Base-by-base conservation (phyloP, 2,329 filamentous ascomycete genomes). In the Monilinia fructigena region DNA sequence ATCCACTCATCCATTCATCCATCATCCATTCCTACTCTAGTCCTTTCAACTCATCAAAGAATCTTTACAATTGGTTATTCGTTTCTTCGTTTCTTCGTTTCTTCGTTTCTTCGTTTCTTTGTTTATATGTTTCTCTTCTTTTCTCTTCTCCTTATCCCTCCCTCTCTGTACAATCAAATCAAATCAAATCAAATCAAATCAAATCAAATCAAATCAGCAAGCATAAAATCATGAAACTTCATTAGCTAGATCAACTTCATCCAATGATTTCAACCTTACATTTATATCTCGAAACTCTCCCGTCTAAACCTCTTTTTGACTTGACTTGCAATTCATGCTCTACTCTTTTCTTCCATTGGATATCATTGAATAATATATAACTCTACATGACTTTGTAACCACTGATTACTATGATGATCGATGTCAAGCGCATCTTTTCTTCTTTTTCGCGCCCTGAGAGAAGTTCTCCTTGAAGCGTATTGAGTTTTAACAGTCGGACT, bases 261-360 rank as follows among this genome's bases (percentile, higher is more conserved):
- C 73, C 73, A 75, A 74, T 74, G 40, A 63, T 63, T 65, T 38
- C 18, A 35, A 58, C 55, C 55, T 52, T 16, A 65, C 47, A 67
- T 47, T 60, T 20, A n/a, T 28, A 42, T 60, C 53, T 66, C 69
- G 68, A 74, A 73, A 74, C 74, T 68, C 65, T 47, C 56, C 47
- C 45, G 63, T 38, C 16, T n/a, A 56, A 42, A 31, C 20, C n/a
- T 35, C 63, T 35, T 31, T 40, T 45, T 45, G 53, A 64, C 53
- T 38, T 40, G n/a, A 42, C 62, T 26, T 20, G 23, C 26, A 55
- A 65, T 60, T 58, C 62, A 55, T 66, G 35, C 63, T 35, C 18
- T 38, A 4, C 12, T 26, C 31, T 10, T 20, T 31, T 12, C 18
- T 35, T 50, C 45, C 11, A 60, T 60, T 60, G 58, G 58, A 60